phyloP scores from a whole-genome alignment of 768 basidiomycete species.

The Zangia roseola region DNA sequence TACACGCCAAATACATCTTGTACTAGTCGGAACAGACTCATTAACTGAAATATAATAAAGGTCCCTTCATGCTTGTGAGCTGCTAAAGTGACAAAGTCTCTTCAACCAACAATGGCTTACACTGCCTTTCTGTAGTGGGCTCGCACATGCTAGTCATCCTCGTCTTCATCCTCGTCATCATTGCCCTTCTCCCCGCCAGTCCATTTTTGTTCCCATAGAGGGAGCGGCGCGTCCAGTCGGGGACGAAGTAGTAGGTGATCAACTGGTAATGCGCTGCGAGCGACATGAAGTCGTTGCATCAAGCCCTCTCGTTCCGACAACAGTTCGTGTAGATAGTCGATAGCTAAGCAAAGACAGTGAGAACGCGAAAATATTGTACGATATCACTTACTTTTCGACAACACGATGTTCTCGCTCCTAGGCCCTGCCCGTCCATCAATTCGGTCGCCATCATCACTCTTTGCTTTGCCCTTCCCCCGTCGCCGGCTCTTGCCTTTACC shows the following conservation, averaged over 20 bases:
- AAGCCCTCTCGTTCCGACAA: constrained; percentile 59
- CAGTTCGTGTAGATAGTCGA: constrained; percentile 77
- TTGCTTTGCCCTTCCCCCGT: constrained; percentile 37
- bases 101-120: background rate
- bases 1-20: constrained; percentile 5
- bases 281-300: constrained; percentile 55
- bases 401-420: constrained; percentile 85
- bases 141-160: constrained; percentile 35
- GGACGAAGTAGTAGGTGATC: constrained; percentile 55
- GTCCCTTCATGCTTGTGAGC: constrained; percentile 2
- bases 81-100: constrained; percentile 1
- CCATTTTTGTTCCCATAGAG: constrained; percentile 85
- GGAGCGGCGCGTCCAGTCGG: constrained; percentile 29
- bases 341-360: constrained; percentile 49
- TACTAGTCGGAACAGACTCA: constrained; percentile 9
- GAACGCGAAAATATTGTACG: background rate
- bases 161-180: constrained; percentile 48
- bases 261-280: constrained; percentile 54
- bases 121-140: background rate
- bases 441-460: constrained; percentile 57
- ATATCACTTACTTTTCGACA: constrained; percentile 71
- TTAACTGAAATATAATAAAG: constrained; percentile 32
- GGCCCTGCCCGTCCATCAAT: constrained; percentile 86
- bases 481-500: constrained; percentile 36
- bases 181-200: constrained; percentile 63